Percentiles rank a stretch among this genome's conserved stretches.
Evolutionary conservation across 306 rosid genomes (phyloP).

Genomic region (Clitoria ternatea): DNA sequence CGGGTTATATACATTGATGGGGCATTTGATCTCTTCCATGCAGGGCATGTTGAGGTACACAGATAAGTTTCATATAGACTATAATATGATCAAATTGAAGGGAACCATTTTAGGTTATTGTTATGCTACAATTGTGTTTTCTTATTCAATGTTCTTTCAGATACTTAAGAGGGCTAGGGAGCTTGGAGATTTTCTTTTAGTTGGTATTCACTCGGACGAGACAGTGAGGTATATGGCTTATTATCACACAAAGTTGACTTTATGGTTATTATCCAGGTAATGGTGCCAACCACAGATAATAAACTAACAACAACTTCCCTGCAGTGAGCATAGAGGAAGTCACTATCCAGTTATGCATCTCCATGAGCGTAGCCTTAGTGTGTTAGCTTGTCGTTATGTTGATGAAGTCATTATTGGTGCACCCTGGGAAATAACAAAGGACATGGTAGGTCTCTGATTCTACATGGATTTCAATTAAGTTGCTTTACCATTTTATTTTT

Average conservation of each 20-base stretch:
- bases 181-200: constrained; percentile 93
- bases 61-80: neutral
- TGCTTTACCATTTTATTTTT: neutral
- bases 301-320: constrained; percentile 28
- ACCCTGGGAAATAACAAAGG: constrained; percentile 87
- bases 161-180: constrained; percentile 86
- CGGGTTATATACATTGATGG: constrained; percentile 93
- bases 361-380: constrained; percentile 96
- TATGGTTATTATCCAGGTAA: neutral
- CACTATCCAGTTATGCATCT: constrained; percentile 88
- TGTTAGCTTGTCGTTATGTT: constrained; percentile 83
- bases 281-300: neutral
- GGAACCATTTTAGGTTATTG: neutral
- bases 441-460: constrained; percentile 60
- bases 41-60: constrained; percentile 94
- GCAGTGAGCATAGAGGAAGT: constrained; percentile 73
- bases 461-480: neutral
- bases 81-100: neutral
- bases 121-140: constrained; percentile 4
- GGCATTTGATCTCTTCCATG: constrained; percentile 99
- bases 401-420: constrained; percentile 99
- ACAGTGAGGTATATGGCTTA: constrained; percentile 64
- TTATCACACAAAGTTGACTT: constrained; percentile 6
- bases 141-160: constrained; percentile 38
- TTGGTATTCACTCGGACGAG: constrained; percentile 80